Conservation (phyloP, 2,329 filamentous ascomycete species). For the Verticillium alfalfae region DNA sequence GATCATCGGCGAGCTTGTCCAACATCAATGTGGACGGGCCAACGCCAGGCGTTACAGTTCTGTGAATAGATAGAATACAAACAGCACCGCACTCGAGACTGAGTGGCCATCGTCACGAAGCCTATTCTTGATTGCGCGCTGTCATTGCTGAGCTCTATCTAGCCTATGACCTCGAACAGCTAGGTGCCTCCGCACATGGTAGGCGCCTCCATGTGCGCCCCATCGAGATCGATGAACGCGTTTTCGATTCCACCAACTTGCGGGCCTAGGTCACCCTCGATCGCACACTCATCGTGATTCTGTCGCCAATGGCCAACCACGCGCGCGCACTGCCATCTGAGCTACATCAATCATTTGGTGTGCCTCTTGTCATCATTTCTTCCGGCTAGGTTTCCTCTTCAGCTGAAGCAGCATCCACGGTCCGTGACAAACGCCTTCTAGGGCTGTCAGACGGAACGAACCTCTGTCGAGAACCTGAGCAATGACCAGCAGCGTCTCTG, state of each 20-base stretch:
- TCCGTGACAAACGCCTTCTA: neutral
- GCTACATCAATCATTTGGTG: neutral
- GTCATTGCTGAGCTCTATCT: neutral
- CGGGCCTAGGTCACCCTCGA: neutral
- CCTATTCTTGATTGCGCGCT: neutral
- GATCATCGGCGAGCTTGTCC: too few species aligned
- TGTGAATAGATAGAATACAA: neutral
- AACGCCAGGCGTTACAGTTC: neutral
- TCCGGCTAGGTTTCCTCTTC: too few species aligned
- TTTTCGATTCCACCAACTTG: neutral
- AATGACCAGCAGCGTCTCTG: neutral
- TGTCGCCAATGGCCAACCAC: neutral
- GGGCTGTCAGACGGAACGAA: neutral
- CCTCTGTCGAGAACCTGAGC: neutral
- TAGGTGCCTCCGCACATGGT: neutral
- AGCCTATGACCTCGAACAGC: neutral
- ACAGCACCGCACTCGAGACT: neutral
- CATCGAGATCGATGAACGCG: neutral
- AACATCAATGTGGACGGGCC: neutral
- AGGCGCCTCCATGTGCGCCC: neutral
- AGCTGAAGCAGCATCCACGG: neutral
- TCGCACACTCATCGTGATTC: neutral
- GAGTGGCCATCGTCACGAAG: neutral
- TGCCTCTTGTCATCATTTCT: too few species aligned
- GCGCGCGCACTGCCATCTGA: neutral